A percentile compares a stretch with the other conserved stretches of the same genome.
phyloP scores from a whole-genome alignment of 371 early-diverging fungal genomes.

The Batkoa obscura region DNA sequence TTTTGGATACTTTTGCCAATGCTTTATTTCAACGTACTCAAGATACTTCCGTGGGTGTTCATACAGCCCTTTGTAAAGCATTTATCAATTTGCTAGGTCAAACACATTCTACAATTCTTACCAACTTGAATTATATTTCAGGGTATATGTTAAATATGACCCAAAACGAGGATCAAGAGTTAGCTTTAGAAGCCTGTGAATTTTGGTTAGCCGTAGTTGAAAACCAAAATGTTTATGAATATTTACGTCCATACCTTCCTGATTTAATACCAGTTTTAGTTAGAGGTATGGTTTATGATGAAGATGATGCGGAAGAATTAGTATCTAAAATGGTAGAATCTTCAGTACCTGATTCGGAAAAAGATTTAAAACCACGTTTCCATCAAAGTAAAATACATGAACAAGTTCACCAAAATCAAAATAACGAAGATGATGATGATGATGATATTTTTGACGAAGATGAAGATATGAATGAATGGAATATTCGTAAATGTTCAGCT shows the following conservation, averaged over 20 bases:
- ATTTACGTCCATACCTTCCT: constrained; percentile 55
- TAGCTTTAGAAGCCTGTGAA: constrained; percentile 91
- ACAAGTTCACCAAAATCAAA: constrained; percentile 32
- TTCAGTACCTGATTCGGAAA: constrained; percentile 58
- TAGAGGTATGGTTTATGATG: constrained; percentile 85
- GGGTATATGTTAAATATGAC: constrained; percentile 88
- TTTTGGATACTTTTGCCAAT: constrained; percentile 49
- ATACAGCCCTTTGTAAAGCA: constrained; percentile 81
- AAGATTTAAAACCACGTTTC: constrained; percentile 90
- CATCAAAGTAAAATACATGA: constrained; percentile 65
- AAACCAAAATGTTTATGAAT: constrained; percentile 54
- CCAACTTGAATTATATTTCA: constrained; percentile 64
- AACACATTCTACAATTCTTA: constrained; percentile 54
- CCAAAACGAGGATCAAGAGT: constrained; percentile 50
- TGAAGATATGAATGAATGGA: constrained; percentile 87
- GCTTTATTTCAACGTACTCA: constrained; percentile 63
- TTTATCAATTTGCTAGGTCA: constrained; percentile 68
- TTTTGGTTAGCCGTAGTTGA: constrained; percentile 94
- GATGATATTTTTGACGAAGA: constrained; percentile 75
- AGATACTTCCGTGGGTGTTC: constrained; percentile 58
- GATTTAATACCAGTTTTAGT: constrained; percentile 77
- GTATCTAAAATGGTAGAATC: constrained; percentile 69
- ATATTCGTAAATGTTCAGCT: constrained; percentile 91
- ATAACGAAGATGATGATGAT: constrained; percentile 53
- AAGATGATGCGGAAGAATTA: constrained; percentile 58